Evolutionary conservation across 176 grass and related monocot species (phyloP).

Genomic region (Alopecurus myosuroides): DNA sequence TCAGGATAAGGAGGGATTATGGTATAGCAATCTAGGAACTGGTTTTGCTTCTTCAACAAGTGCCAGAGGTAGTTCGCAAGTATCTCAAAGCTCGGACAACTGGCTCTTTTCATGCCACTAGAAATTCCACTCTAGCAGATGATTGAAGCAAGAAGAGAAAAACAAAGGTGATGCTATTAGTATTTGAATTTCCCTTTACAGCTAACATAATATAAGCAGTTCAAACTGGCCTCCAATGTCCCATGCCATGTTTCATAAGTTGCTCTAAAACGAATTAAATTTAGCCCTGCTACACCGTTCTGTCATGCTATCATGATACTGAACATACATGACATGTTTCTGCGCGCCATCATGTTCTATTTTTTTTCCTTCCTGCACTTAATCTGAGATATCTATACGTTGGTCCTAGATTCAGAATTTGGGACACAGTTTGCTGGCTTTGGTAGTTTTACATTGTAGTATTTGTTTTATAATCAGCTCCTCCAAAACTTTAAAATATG

Average conservation of each 20-base stretch:
- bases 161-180: background rate
- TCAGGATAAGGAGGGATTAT: slow-evolving; percentile 80
- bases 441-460: background rate
- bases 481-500: background rate
- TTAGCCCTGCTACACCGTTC: no score
- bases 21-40: slow-evolving; percentile 72
- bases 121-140: slow-evolving; percentile 27
- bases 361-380: no score
- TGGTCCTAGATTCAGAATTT: no score
- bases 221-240: no score
- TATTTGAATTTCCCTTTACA: no score
- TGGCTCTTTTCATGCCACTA: slow-evolving; percentile 23
- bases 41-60: slow-evolving; percentile 48
- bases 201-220: no score
- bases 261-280: no score
- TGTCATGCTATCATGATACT: no score
- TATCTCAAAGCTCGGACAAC: slow-evolving; percentile 57
- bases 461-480: background rate
- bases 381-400: no score
- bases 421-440: slow-evolving; percentile 36
- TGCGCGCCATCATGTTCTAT: no score
- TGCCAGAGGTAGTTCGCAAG: slow-evolving; percentile 61
- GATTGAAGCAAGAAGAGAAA: slow-evolving; percentile 81
- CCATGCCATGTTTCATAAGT: no score
- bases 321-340: no score